These are phyloP conservation scores for Blastomyces emzantsi DNA, from an alignment of 2,329 filamentous ascomycete genomes.

Conservation along the genomic window DNA sequence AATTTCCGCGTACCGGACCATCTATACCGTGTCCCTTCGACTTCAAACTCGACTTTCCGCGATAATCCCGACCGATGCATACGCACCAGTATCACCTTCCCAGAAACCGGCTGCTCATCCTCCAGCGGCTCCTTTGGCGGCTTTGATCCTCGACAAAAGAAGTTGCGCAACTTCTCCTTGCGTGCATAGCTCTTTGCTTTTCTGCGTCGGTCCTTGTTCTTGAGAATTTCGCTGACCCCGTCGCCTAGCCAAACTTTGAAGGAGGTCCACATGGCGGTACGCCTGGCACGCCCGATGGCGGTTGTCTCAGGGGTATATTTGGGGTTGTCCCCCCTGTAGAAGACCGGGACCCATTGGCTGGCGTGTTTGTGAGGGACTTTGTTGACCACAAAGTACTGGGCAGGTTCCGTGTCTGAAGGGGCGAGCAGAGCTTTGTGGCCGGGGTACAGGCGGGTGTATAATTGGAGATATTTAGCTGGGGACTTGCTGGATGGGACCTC, in stretches of 20 bases:
- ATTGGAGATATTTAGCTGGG: not conserved
- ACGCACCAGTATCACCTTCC: slow-evolving; percentile 2
- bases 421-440: slow-evolving; percentile 3
- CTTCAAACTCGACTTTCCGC: slow-evolving; percentile 6
- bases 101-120: slow-evolving; percentile 4
- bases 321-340: slow-evolving; percentile 7
- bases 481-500: not conserved
- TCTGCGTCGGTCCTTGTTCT: slow-evolving; percentile 3
- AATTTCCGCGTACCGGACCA: slow-evolving; percentile 7
- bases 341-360: not conserved
- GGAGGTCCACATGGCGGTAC: slow-evolving; percentile 5
- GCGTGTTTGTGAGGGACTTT: slow-evolving; percentile 4
- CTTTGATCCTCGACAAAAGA: slow-evolving; percentile 1
- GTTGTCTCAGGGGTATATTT: slow-evolving; percentile 5
- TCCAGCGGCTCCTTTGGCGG: slow-evolving; percentile 3
- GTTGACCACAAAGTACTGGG: slow-evolving; percentile 7
- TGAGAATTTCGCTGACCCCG: slow-evolving; percentile 1
- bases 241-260: slow-evolving; percentile 6
- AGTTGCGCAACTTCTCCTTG: slow-evolving; percentile 5
- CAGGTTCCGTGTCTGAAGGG: not conserved
- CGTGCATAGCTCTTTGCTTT: slow-evolving; percentile 1
- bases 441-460: not conserved
- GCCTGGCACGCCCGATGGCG: not conserved
- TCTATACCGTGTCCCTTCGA: not conserved
- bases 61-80: not conserved